Evolutionary conservation across 495 filamentous ascomycete species (phyloP), one percentile per base, ranked within the genome.

Genomic region (Talaromyces borbonicus): DNA sequence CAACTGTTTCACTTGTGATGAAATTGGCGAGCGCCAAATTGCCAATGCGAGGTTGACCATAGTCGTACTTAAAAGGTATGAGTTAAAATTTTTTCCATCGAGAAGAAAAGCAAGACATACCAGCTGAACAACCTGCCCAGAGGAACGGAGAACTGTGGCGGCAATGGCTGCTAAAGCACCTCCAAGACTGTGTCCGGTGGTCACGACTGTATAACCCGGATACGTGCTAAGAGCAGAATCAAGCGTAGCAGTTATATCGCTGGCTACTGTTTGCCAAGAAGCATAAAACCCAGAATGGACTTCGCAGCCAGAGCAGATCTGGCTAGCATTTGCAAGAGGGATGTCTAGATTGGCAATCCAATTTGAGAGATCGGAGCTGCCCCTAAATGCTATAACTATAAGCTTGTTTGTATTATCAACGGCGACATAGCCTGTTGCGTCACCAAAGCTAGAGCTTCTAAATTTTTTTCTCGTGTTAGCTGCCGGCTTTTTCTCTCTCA

Each of bases 381-480:
- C 84, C 23, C 79, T 72, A 63, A 85, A 79, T 19, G 79, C 68
- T 27, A 84, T 57, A 18, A 87, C 68, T 31, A 87, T 81, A 15
- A 73, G 50, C 19, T 63, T 45, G 51, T 73, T 74, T 31, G 70
- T 76, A 14, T 59, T 57, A 62, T 88, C 84, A 22, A 70, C 56
- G 11, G 77, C 78, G 22, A 86, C 60, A 49, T 77, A 80, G 43
- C 85, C 85, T 16, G 74, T 69, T 11, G 71, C 73, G 50, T 83
- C 80, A n/a, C 78, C 73, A 5, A 66, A 38, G 24, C 63, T 30
- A 5, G 23, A 38, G 8, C 74, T 69, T 43, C 74, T 83, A 36
- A 11, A 53, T 33, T 47, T 29, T 46, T 31, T 32, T 42, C 16
- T 11, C 8, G 4, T 22, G 8, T 38, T 23, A 38, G 16, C 8